Conservation (phyloP, 2,329 filamentous ascomycete species). For the Aspergillus pseudoviridinutans region DNA sequence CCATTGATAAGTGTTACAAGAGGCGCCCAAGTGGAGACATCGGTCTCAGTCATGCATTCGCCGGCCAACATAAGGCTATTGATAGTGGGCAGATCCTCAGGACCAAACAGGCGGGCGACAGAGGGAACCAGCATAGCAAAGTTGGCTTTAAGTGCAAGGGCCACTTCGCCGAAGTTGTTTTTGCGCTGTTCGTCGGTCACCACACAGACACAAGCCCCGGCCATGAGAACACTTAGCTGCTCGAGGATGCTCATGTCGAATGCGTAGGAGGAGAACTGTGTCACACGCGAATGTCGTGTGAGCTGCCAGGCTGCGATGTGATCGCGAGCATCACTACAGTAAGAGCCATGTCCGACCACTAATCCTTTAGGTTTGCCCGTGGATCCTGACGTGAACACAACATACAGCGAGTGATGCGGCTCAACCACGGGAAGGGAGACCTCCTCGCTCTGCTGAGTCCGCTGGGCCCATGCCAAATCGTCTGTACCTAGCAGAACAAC, state of each 20-base stretch:
- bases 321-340: not conserved
- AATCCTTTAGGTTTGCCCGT: conserved; percentile 20
- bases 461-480: not conserved
- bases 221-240: conserved; percentile 33
- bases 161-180: conserved; percentile 27
- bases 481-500: not conserved
- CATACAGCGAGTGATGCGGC: conserved; percentile 1
- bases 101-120: conserved; percentile 38
- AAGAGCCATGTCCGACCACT: conserved; percentile 9
- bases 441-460: not conserved
- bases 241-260: conserved; percentile 36
- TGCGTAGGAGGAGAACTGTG: conserved; percentile 37
- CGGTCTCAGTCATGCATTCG: conserved; percentile 19
- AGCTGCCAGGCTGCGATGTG: not conserved
- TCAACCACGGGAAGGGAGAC: not conserved
- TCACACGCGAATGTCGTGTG: conserved; percentile 8
- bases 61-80: conserved; percentile 36
- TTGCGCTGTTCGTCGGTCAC: conserved; percentile 39
- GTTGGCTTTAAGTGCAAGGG: conserved; percentile 25
- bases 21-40: not conserved
- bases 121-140: conserved; percentile 54
- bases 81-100: conserved; percentile 26
- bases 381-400: conserved; percentile 17
- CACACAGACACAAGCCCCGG: conserved; percentile 44
- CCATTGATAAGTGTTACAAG: conserved; percentile 1